phyloP scores from a whole-genome alignment of 2,329 filamentous ascomycete genomes.

The Ophiocordyceps camponoti-floridani region DNA sequence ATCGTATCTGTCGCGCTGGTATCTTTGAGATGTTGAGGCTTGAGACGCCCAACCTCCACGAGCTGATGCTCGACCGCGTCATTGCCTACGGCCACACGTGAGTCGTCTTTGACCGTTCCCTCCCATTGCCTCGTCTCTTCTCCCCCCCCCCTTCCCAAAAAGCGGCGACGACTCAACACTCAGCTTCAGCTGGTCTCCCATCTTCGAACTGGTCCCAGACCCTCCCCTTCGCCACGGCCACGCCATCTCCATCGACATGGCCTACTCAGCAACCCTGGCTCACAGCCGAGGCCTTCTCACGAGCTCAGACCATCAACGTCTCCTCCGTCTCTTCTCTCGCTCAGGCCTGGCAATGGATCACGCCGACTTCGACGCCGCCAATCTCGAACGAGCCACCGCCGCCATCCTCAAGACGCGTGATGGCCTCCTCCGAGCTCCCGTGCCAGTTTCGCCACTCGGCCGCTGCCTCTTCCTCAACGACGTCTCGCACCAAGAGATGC shows the following conservation, averaged over 20 bases:
- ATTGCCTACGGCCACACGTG: slow-evolving; percentile 58
- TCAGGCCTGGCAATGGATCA: slow-evolving; percentile 58
- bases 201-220: slow-evolving; percentile 52
- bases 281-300: slow-evolving; percentile 42
- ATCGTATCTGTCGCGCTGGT: slow-evolving; percentile 49
- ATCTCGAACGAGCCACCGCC: slow-evolving; percentile 46
- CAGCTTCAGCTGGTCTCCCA: slow-evolving; percentile 41
- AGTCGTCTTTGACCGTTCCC: slow-evolving; percentile 7
- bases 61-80: slow-evolving; percentile 53
- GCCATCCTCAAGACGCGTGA: slow-evolving; percentile 58
- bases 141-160: neutral
- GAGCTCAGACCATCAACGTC: slow-evolving; percentile 38
- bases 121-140: neutral
- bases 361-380: slow-evolving; percentile 43
- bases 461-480: slow-evolving; percentile 53
- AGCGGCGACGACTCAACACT: neutral
- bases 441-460: slow-evolving; percentile 46
- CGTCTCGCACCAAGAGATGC: slow-evolving; percentile 42
- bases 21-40: slow-evolving; percentile 59
- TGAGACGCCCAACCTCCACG: slow-evolving; percentile 55
- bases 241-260: slow-evolving; percentile 62
- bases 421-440: slow-evolving; percentile 47
- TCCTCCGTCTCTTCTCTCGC: slow-evolving; percentile 51
- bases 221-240: slow-evolving; percentile 55
- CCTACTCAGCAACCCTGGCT: slow-evolving; percentile 52